Conservation (phyloP, 495 filamentous ascomycete genomes). For the Tetracladium setigerum region DNA sequence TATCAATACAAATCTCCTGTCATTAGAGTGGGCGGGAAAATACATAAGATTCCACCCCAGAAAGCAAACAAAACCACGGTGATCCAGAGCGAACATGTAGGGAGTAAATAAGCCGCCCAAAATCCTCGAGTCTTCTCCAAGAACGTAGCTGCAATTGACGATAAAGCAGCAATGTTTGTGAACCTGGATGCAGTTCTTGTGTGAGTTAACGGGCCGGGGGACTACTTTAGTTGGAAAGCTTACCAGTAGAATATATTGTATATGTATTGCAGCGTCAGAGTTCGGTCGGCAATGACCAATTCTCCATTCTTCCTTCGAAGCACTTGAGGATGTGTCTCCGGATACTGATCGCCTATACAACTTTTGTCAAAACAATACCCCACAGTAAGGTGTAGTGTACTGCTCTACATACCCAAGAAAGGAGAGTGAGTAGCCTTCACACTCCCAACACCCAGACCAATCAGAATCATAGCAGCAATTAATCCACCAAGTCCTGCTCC, state of each 20-base stretch:
- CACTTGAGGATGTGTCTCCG: slow-evolving; percentile 25
- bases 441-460: slow-evolving; percentile 42
- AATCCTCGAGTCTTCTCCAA: slow-evolving; percentile 40
- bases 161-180: slow-evolving; percentile 42
- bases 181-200: slow-evolving; percentile 16
- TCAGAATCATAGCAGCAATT: slow-evolving; percentile 32
- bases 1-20: too few species aligned
- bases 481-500: slow-evolving; percentile 36
- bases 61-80: slow-evolving; percentile 27
- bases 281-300: slow-evolving; percentile 32
- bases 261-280: slow-evolving; percentile 38
- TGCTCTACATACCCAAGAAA: slow-evolving; percentile 37
- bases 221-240: slow-evolving; percentile 8
- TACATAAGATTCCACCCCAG: neutral
- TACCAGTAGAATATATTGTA: slow-evolving; percentile 47
- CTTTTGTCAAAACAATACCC: too few species aligned
- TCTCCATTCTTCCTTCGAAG: slow-evolving; percentile 29
- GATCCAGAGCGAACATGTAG: slow-evolving; percentile 34
- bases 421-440: slow-evolving; percentile 48
- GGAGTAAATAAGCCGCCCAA: slow-evolving; percentile 38
- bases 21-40: too few species aligned
- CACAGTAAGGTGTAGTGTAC: too few species aligned
- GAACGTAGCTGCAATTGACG: slow-evolving; percentile 35
- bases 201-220: neutral
- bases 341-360: slow-evolving; percentile 4